phyloP scores from a whole-genome alignment of 2,329 filamentous ascomycete species.

The Arthrobotrys entomopaga region DNA sequence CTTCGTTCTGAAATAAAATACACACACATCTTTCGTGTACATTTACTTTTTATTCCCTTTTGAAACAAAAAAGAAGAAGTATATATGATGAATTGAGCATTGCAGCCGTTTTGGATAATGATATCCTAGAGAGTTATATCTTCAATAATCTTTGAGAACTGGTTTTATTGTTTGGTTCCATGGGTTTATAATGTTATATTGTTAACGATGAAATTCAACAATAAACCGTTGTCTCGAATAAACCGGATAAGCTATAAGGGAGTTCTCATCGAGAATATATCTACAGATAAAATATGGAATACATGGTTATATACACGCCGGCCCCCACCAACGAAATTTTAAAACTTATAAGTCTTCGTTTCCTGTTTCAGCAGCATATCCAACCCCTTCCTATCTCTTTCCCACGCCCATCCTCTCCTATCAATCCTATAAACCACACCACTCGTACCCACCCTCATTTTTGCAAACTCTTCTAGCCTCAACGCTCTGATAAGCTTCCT shows the following conservation, averaged over 20 bases:
- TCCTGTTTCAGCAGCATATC: conserved; percentile 45
- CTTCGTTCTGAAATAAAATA: neutral
- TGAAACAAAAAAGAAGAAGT: conserved; percentile 40
- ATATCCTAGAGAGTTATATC: neutral
- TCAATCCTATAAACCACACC: conserved; percentile 43
- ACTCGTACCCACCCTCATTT: conserved; percentile 34
- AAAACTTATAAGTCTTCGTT: neutral
- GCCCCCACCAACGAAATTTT: too few species aligned
- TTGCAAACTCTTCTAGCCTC: conserved; percentile 45
- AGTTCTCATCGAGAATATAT: neutral
- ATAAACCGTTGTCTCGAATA: too few species aligned
- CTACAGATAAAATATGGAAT: conserved; percentile 16
- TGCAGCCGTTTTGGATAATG: neutral
- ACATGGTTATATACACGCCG: too few species aligned
- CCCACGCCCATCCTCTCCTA: conserved; percentile 47
- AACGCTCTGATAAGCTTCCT: conserved; percentile 20
- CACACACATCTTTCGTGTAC: conserved; percentile 50
- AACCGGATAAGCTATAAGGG: too few species aligned
- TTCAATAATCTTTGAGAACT: too few species aligned
- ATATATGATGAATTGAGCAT: conserved; percentile 53
- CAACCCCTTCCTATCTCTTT: conserved; percentile 41
- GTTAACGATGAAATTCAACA: too few species aligned
- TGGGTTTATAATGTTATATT: conserved; percentile 7
- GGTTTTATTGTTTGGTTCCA: conserved; percentile 15
- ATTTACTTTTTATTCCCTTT: conserved; percentile 38